Evolutionary conservation across 139 green algal species (phyloP).

Genomic region (Picochlorum sp.): DNA sequence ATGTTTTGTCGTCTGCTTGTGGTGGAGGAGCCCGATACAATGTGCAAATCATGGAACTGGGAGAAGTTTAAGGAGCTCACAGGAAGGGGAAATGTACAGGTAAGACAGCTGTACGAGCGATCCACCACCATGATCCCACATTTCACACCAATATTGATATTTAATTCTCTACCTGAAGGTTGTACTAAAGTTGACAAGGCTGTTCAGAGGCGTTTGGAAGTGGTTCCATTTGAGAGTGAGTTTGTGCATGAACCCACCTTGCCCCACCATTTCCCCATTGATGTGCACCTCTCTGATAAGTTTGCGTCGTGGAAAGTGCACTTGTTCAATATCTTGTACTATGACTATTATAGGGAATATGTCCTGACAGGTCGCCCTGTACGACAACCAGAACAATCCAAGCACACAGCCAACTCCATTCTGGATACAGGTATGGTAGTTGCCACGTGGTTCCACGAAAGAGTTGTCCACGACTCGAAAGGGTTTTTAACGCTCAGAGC

Average conservation of each 20-base stretch:
- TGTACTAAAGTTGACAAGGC: too few relatives aligned
- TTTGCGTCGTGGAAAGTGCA: conserved; percentile 1
- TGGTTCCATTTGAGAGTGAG: not conserved
- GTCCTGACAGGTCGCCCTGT: not conserved
- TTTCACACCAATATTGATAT: too few relatives aligned
- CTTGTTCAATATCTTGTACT: conserved; percentile 4
- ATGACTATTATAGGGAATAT: not conserved
- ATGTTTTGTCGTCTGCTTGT: too few relatives aligned
- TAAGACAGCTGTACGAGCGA: too few relatives aligned
- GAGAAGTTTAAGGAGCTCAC: too few relatives aligned
- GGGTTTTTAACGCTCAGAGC: conserved; percentile 1
- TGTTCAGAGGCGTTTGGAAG: not conserved
- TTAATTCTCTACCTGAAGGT: too few relatives aligned
- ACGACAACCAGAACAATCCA: not conserved
- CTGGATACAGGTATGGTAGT: not conserved
- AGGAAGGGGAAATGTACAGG: too few relatives aligned
- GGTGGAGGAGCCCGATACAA: too few relatives aligned
- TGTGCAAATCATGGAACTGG: too few relatives aligned
- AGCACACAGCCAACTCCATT: not conserved
- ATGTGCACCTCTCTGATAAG: not conserved
- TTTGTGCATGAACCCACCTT: conserved; percentile 1
- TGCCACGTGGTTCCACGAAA: not conserved
- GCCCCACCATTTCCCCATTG: not conserved
- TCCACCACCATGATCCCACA: too few relatives aligned
- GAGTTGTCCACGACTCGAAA: not conserved